Conservation (phyloP, 768 basidiomycete species). For the Cyathus striatus region DNA sequence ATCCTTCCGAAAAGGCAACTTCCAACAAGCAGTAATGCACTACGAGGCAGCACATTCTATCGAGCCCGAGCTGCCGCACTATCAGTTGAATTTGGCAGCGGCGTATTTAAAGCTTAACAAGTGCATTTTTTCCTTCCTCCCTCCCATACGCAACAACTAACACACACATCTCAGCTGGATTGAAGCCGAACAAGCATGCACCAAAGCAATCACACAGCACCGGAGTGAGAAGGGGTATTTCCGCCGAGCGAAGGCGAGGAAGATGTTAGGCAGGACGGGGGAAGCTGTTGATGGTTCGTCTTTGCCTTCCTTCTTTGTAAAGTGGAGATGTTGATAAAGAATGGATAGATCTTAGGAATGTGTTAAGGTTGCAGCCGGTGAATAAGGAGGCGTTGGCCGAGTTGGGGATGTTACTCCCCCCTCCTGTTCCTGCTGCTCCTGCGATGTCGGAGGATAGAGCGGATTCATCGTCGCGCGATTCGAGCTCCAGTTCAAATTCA, state of each 20-base stretch:
- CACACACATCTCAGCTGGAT: slow-evolving; percentile 47
- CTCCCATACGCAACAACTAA: background rate
- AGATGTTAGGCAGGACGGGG: slow-evolving; percentile 48
- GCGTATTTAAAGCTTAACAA: slow-evolving; percentile 67
- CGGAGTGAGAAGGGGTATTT: slow-evolving; percentile 66
- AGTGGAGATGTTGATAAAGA: background rate
- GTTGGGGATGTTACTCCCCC: slow-evolving; percentile 37
- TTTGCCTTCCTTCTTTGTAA: background rate
- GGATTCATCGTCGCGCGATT: too few relatives aligned
- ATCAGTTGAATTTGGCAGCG: slow-evolving; percentile 73
- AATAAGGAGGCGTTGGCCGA: slow-evolving; percentile 61
- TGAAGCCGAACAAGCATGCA: slow-evolving; percentile 67
- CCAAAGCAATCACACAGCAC: slow-evolving; percentile 59
- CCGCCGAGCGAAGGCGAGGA: slow-evolving; percentile 62
- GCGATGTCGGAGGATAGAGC: too few relatives aligned
- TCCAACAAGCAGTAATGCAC: slow-evolving; percentile 43
- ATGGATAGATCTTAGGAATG: slow-evolving; percentile 51
- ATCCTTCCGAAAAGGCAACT: slow-evolving; percentile 64
- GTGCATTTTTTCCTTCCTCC: slow-evolving; percentile 37
- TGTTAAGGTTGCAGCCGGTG: slow-evolving; percentile 57
- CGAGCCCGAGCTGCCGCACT: slow-evolving; percentile 71
- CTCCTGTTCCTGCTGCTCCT: too few relatives aligned
- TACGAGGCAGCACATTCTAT: slow-evolving; percentile 59
- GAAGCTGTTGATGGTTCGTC: slow-evolving; percentile 57
- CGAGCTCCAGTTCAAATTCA: too few relatives aligned